Conservation (phyloP, 2,329 filamentous ascomycete species). For the Fusarium annulatum region DNA sequence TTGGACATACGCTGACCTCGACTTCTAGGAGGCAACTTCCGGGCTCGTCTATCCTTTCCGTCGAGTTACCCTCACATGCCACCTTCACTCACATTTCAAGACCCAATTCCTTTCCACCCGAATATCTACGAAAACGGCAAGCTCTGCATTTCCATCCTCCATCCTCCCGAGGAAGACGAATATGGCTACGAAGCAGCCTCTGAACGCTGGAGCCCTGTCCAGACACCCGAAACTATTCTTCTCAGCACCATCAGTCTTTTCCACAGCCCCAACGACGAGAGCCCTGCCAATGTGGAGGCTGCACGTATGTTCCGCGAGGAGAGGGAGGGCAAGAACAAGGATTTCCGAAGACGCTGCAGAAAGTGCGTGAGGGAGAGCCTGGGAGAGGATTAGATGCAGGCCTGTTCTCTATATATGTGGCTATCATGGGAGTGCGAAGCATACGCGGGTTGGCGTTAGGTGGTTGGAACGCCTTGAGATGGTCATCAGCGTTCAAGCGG, state of each 20-base stretch:
- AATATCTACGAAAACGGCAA: constrained; percentile 90
- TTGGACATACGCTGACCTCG: constrained; percentile 19
- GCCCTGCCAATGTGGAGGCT: constrained; percentile 93
- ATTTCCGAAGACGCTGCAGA: constrained; percentile 83
- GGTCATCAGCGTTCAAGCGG: constrained; percentile 30
- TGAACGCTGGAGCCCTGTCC: constrained; percentile 95
- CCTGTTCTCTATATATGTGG: not conserved
- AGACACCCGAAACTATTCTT: constrained; percentile 94
- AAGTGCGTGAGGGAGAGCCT: constrained; percentile 84
- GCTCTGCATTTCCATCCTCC: constrained; percentile 97
- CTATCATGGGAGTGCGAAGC: not conserved
- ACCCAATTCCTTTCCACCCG: constrained; percentile 88
- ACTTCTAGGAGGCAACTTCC: constrained; percentile 85
- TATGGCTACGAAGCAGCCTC: constrained; percentile 91
- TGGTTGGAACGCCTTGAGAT: constrained; percentile 6
- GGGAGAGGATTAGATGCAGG: constrained; percentile 69
- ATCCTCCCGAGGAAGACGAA: constrained; percentile 92
- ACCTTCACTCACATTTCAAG: constrained; percentile 87
- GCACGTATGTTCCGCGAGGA: constrained; percentile 89
- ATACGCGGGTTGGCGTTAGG: constrained; percentile 24
- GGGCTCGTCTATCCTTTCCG: constrained; percentile 85
- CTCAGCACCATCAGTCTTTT: constrained; percentile 93
- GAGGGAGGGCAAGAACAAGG: constrained; percentile 66
- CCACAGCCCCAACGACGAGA: constrained; percentile 93
- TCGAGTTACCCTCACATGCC: constrained; percentile 87